Conservation (phyloP, 2,329 filamentous ascomycete species). For the Daldinia eschscholtzii region DNA sequence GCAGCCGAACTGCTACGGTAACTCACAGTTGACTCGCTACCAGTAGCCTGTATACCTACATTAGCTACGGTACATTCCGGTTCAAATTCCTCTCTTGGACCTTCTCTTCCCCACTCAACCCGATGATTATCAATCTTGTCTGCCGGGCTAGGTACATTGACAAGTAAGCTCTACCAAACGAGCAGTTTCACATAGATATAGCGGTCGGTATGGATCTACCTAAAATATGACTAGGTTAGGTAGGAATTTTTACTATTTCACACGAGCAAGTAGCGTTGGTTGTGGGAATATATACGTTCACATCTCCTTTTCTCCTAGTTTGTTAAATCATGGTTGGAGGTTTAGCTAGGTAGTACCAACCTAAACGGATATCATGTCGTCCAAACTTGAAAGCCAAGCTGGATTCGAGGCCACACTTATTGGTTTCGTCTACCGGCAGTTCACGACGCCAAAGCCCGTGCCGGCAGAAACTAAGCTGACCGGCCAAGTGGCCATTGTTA, state of each 20-base stretch:
- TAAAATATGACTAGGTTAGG: neutral
- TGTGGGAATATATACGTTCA: neutral
- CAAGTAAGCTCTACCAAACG: neutral
- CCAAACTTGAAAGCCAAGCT: neutral
- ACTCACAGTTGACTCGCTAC: too few species aligned
- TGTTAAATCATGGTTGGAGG: neutral
- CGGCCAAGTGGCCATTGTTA: neutral
- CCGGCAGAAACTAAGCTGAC: neutral
- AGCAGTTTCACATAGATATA: neutral
- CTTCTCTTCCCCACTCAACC: neutral
- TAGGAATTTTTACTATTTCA: neutral
- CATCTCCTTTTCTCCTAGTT: neutral
- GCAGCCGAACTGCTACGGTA: neutral
- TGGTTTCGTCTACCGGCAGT: neutral
- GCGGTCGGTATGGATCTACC: neutral
- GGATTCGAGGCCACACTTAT: neutral
- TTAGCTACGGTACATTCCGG: too few species aligned
- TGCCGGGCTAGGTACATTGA: neutral
- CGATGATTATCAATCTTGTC: conserved; percentile 1
- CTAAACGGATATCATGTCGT: neutral
- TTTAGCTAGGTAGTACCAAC: neutral
- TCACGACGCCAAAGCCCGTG: neutral
- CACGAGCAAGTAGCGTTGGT: neutral
- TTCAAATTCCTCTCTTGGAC: neutral
- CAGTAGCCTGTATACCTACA: too few species aligned